Percentiles rank a stretch among this genome's conserved stretches.
Evolutionary conservation across 2,329 filamentous ascomycete genomes (phyloP).

Genomic region (Pochonia chlamydosporia): DNA sequence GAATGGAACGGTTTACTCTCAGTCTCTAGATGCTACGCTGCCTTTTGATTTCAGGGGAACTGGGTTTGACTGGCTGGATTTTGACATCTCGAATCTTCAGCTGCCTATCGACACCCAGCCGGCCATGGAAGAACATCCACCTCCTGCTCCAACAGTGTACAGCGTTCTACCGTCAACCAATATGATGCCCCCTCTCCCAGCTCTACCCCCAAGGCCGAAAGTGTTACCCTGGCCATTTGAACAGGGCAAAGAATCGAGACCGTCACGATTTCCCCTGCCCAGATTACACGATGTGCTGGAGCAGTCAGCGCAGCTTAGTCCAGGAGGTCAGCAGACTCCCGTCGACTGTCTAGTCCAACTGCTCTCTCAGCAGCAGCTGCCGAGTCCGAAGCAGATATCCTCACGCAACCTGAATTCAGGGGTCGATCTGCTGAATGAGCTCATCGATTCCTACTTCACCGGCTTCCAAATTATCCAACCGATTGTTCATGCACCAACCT

Average conservation of each 20-base stretch:
- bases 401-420: constrained; percentile 13
- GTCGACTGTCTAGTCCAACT: constrained; percentile 16
- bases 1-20: neutral
- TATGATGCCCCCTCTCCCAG: neutral
- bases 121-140: neutral
- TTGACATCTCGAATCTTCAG: constrained; percentile 11
- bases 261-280: constrained; percentile 12
- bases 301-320: neutral
- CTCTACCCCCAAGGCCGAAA: constrained; percentile 1
- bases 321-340: neutral
- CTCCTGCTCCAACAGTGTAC: neutral
- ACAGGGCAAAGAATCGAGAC: constrained; percentile 10
- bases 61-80: constrained; percentile 18
- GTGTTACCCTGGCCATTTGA: constrained; percentile 16
- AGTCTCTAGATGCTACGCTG: neutral
- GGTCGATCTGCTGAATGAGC: constrained; percentile 14
- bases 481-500: constrained; percentile 23
- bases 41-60: constrained; percentile 12
- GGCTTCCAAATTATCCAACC: constrained; percentile 23
- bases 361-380: constrained; percentile 17
- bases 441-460: constrained; percentile 19
- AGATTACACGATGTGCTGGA: constrained; percentile 16
- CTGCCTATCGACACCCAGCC: neutral
- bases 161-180: neutral
- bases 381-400: constrained; percentile 8